Conservation (phyloP, 306 rosid species). For the Carpinus viminea region DNA sequence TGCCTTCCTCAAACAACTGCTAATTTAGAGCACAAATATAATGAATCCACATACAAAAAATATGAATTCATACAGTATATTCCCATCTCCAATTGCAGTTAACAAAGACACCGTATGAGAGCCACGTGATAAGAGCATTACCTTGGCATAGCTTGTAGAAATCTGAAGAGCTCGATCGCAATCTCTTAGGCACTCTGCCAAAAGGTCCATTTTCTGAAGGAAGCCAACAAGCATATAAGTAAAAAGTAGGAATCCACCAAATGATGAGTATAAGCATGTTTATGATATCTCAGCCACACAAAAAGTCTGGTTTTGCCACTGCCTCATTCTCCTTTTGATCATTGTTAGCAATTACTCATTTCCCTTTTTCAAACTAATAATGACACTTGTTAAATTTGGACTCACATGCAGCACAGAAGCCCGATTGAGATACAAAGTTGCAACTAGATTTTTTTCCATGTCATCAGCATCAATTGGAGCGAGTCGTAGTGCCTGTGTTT, state of each 20-base stretch:
- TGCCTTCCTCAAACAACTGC: neutral
- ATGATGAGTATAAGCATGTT: neutral
- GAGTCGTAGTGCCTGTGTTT: conserved; percentile 64
- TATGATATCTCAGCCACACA: neutral
- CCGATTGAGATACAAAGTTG: conserved; percentile 71
- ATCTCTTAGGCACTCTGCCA: conserved; percentile 62
- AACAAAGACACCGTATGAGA: neutral
- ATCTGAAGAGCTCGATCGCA: conserved; percentile 76
- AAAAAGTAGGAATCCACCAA: neutral
- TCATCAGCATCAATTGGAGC: conserved; percentile 65
- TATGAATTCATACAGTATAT: neutral
- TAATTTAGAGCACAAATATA: too few relatives aligned
- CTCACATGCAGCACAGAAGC: conserved; percentile 81
- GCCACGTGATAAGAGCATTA: conserved; percentile 24
- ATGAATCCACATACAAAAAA: neutral
- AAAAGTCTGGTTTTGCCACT: too few relatives aligned
- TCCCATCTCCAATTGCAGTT: neutral
- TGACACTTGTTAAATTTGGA: neutral
- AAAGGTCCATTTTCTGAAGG: conserved; percentile 70
- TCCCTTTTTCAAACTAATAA: too few relatives aligned
- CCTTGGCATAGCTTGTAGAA: conserved; percentile 76
- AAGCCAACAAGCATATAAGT: conserved; percentile 13
- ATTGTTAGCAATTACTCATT: too few relatives aligned
- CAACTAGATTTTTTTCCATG: conserved; percentile 55
- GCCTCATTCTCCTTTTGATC: too few relatives aligned